Base-by-base conservation (phyloP, 768 basidiomycete genomes). In the Guyanaporus albipodus region DNA sequence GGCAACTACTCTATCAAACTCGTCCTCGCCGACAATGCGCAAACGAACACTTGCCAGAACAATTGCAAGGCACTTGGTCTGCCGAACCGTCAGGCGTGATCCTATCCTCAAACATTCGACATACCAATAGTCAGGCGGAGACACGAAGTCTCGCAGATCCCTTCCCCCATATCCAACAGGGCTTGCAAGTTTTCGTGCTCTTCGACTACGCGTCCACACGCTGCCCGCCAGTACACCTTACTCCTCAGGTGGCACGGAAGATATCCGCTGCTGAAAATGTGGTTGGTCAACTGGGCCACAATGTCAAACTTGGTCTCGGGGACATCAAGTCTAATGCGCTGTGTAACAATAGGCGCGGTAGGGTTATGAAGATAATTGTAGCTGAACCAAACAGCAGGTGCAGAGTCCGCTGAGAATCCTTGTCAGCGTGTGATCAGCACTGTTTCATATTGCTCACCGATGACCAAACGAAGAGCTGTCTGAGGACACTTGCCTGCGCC, bases 261-360 rank as follows among this genome's bases (percentile, higher is more conserved):
- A 42, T 67, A 78, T 2, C 70, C 70, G 28, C 65, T 63, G 19
- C 38, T 50, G 60, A 77, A 78, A 53, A 76, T 63, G 46, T 76
- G 49, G 64, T 77, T 77, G 41, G 73, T 75, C 44, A 77, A 52
- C 45, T 76, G 69, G n/a, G 73, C 73, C 18, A 76, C 49, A 21
- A 63, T 59, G 49, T 72, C 73, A 41, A 71, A 60, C 54, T 61
- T 69, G 27, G 50, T 52, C 31, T 66, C 60, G 0, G 54, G 52
- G 32, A 50, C 48, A 31, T 70, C 65, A 31, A 76, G 64, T 58
- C 70, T 72, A 50, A 75, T 51, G 26, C 73, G 73, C 53, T 77
- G 76, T n/a, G 66, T 62, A 28, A 73, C 68, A 15, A 61, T 55
- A 26, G 65, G 63, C 4, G 59, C 57, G 15, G 39, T 50, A 8